A percentile compares a stretch with the other conserved stretches of the same genome.
phyloP scores from a whole-genome alignment of 495 filamentous ascomycete genomes.

The Coniosporium apollinis region DNA sequence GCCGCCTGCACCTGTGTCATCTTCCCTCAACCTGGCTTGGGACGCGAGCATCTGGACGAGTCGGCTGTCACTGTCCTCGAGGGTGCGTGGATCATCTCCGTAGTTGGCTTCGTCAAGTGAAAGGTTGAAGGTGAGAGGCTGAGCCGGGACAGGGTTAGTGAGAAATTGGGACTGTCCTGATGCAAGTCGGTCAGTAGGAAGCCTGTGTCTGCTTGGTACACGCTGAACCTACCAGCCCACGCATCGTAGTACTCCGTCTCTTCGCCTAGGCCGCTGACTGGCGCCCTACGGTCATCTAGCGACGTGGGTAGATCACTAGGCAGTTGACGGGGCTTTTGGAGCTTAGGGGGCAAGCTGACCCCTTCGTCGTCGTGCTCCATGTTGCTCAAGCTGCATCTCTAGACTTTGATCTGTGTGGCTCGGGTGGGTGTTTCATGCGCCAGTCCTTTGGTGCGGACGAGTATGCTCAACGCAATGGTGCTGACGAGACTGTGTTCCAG shows the following conservation, averaged over 20 bases:
- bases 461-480: no score
- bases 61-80: conserved; percentile 70
- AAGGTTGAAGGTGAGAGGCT: conserved; percentile 70
- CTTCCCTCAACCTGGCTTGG: conserved; percentile 66
- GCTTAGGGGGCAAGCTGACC: no score
- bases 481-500: no score
- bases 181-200: not conserved
- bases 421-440: no score
- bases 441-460: no score
- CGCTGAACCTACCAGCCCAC: conserved; percentile 73
- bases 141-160: conserved; percentile 65
- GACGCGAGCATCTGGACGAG: conserved; percentile 93
- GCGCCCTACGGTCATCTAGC: conserved; percentile 67
- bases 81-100: conserved; percentile 42
- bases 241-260: conserved; percentile 98
- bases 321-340: conserved; percentile 35
- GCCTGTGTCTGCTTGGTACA: not conserved
- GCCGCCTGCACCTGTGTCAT: conserved; percentile 52
- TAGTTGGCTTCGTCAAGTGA: conserved; percentile 58
- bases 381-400: no score
- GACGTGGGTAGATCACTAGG: conserved; percentile 81
- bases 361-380: no score
- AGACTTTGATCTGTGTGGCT: no score
- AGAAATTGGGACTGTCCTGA: conserved; percentile 90
- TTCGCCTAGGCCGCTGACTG: conserved; percentile 31